Evolutionary conservation across 1,284 basidiomycete genomes (phyloP), one percentile per base, ranked within the genome.

Genomic region (Ustilago crameri): DNA sequence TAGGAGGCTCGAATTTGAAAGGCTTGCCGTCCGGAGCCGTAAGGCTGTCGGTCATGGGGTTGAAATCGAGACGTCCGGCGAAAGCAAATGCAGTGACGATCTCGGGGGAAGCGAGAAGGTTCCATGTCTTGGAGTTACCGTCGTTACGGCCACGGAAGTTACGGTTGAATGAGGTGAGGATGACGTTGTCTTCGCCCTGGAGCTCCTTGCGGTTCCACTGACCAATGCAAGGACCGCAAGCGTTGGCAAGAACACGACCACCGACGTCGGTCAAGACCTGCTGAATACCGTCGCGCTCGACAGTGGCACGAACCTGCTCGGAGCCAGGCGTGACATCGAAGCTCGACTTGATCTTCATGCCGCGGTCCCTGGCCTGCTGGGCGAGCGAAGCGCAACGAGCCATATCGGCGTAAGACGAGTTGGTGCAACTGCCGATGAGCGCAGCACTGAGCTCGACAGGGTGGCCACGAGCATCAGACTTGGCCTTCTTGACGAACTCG

Each of bases 71-170:
- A 81, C 90, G 91, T 42, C 96, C 96, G 3, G 93, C 91, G 85
- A 98, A 98, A 1, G 95, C 90, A 82, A 85, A 85, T 2, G 96
- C 96, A 10, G 96, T 98, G 22, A 98, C 96, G 61, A 97, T 88
- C 56, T 95, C 96, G 0, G 96, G 96, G 9, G 95, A 97, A 18
- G 95, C 94, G 55, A 99, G 88, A 87, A 99, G 96, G 85, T 98
- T 98, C 93, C 96, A 95, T 18, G 95, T 98, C 71, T 91, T 87
- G 63, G 88, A 87, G 85, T 98, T 98, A 40, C 95, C 96, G 82
- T 99, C 96, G 84, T 98, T 98, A 73, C 96, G 89, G 2, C 93
- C 94, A 84, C 93, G 94, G 88, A 99, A 98, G 86, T 98, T 93
- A 37, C 93, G 89, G 86, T 99, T 99, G 87, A 98, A 98, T 42